Evolutionary conservation across 208 protist genomes (phyloP).

Genomic region (Angomonas deanei): DNA sequence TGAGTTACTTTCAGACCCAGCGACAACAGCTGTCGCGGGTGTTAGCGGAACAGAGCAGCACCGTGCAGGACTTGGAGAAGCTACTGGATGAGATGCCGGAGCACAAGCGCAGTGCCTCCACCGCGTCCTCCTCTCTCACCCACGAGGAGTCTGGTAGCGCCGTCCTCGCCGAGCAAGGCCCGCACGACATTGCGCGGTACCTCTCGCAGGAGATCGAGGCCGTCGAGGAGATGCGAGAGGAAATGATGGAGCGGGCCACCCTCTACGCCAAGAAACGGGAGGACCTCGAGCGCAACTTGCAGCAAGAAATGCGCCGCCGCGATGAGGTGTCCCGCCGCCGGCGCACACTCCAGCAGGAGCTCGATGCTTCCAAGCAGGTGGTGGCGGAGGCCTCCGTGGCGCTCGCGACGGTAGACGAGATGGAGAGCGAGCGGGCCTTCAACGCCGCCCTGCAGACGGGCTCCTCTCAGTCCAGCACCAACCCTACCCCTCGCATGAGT

Average conservation of each 20-base stretch:
- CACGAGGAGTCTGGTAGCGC: background rate
- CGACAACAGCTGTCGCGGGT: constrained; percentile 43
- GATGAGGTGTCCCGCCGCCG: constrained; percentile 25
- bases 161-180: constrained; percentile 20
- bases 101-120: too few species aligned
- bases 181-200: constrained; percentile 59
- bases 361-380: constrained; percentile 28
- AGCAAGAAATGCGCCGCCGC: constrained; percentile 15
- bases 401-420: constrained; percentile 19
- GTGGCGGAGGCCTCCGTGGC: constrained; percentile 25
- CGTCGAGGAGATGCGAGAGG: constrained; percentile 43
- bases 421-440: constrained; percentile 24
- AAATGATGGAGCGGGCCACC: constrained; percentile 40
- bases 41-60: constrained; percentile 48
- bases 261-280: constrained; percentile 38
- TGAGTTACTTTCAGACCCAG: constrained; percentile 46
- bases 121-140: constrained; percentile 16
- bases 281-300: constrained; percentile 46
- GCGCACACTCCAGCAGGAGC: too few species aligned
- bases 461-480: background rate
- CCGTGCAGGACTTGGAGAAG: constrained; percentile 59
- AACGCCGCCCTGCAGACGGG: constrained; percentile 11
- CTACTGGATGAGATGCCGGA: constrained; percentile 59
- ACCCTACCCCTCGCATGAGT: constrained; percentile 3
- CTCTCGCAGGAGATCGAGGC: constrained; percentile 52